Percentiles rank a stretch among this genome's conserved stretches.
These are phyloP conservation scores for Cinchona pubescens DNA, from an alignment of 257 asterid genomes.

Conservation along the genomic window DNA sequence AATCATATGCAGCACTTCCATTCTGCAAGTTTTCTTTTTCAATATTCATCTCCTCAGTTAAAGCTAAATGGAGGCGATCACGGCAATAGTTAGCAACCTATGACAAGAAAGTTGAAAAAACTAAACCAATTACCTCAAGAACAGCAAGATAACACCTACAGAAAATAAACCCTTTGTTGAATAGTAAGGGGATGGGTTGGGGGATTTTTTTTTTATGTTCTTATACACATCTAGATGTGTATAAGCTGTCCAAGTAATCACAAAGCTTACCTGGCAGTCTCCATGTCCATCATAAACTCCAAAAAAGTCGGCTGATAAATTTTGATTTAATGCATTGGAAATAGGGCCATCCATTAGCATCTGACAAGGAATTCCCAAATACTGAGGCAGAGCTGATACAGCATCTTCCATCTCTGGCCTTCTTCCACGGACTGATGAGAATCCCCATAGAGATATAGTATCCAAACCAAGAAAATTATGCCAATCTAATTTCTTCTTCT, in stretches of 20 bases:
- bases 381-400: conserved; percentile 52
- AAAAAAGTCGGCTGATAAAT: conserved; percentile 52
- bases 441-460: conserved; percentile 74
- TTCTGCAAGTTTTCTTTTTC: conserved; percentile 29
- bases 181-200: neutral
- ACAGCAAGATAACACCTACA: neutral
- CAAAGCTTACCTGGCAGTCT: conserved; percentile 61
- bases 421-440: conserved; percentile 58
- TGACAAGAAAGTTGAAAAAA: conserved; percentile 1
- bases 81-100: conserved; percentile 83
- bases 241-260: too few species aligned
- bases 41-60: conserved; percentile 57
- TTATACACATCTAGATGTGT: too few species aligned
- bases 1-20: conserved; percentile 28
- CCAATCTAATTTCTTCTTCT: conserved; percentile 39
- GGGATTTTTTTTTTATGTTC: too few species aligned
- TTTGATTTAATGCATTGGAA: conserved; percentile 33
- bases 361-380: conserved; percentile 48
- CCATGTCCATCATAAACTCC: conserved; percentile 98
- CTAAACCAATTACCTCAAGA: neutral
- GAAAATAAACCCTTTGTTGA: neutral
- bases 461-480: conserved; percentile 26
- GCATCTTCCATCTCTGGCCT: conserved; percentile 90
- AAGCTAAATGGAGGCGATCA: conserved; percentile 60
- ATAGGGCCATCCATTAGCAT: conserved; percentile 49